A percentile compares a stretch with the other conserved stretches of the same genome.
These are phyloP conservation scores for Decorospora gaudefroyi DNA, from an alignment of 2,329 filamentous ascomycete genomes.

Conservation along the genomic window DNA sequence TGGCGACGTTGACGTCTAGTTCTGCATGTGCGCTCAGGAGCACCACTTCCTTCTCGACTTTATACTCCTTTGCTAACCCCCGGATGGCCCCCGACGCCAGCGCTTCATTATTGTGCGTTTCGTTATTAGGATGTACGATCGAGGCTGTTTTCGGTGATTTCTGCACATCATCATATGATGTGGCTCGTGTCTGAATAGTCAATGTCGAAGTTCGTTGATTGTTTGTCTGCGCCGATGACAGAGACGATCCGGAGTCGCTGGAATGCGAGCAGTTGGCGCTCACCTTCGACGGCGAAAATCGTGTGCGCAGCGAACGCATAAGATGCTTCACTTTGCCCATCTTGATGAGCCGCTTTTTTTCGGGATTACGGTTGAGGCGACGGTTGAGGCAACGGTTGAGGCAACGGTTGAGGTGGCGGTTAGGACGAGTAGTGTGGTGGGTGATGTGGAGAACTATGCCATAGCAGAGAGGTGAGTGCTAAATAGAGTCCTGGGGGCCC, in stretches of 20 bases:
- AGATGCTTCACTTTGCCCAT: slow-evolving; percentile 8
- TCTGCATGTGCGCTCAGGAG: background rate
- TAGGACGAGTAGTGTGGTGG: too few relatives aligned
- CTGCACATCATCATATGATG: background rate
- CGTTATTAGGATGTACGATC: background rate
- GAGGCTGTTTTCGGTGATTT: background rate
- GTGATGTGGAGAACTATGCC: too few relatives aligned
- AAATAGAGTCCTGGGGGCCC: too few relatives aligned
- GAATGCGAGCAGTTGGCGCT: background rate
- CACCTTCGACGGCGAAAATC: background rate
- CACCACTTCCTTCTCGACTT: background rate
- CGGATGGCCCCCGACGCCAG: background rate
- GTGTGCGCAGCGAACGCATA: slow-evolving; percentile 2
- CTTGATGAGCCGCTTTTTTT: background rate
- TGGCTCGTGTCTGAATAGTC: background rate
- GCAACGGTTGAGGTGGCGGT: too few relatives aligned
- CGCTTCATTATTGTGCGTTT: background rate
- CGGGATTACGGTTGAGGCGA: background rate
- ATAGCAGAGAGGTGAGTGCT: too few relatives aligned
- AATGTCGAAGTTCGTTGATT: background rate
- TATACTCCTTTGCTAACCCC: background rate
- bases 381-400: background rate
- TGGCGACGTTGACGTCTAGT: slow-evolving; percentile 11
- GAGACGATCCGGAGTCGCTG: background rate
- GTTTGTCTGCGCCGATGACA: background rate